phyloP scores from a whole-genome alignment of 805 yeast species.

The Martiniozyma abietophila region DNA sequence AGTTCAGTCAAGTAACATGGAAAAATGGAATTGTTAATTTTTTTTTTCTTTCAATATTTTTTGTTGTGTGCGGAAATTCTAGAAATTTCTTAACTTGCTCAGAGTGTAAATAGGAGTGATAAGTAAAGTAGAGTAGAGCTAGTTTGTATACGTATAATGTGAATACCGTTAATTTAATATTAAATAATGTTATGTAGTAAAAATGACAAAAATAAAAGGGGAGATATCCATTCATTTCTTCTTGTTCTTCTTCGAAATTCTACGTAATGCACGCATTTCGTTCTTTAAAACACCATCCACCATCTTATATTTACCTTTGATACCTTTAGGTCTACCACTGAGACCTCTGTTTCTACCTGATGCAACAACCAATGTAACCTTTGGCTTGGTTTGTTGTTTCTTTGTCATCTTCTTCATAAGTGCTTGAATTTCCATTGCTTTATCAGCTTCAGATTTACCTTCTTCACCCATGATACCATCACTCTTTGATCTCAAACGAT shows the following conservation, averaged over 20 bases:
- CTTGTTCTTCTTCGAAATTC: slow-evolving; percentile 81
- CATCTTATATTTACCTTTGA: slow-evolving; percentile 97
- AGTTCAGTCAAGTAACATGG: no score
- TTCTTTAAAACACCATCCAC: slow-evolving; percentile 98
- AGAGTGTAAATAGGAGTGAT: no score
- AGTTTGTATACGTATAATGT: no score
- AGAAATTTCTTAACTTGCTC: no score
- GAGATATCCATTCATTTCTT: slow-evolving; percentile 35
- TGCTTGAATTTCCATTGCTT: slow-evolving; percentile 84
- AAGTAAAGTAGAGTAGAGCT: no score
- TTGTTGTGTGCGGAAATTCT: no score
- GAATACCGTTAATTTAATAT: no score
- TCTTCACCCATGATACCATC: slow-evolving; percentile 83
- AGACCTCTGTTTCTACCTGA: slow-evolving; percentile 76
- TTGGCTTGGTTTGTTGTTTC: slow-evolving; percentile 62
- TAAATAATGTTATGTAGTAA: no score
- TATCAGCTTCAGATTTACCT: slow-evolving; percentile 83
- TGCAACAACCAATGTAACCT: slow-evolving; percentile 85
- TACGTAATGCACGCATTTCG: slow-evolving; percentile 86
- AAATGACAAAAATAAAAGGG: no score
- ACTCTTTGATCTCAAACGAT: slow-evolving; percentile 84
- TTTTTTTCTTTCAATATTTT: no score
- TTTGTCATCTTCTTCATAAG: slow-evolving; percentile 75
- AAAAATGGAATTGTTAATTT: no score
- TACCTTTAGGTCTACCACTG: slow-evolving; percentile 93